Conservation (phyloP, 176 grass and related monocot genomes). For the Cymbopogon citratus region DNA sequence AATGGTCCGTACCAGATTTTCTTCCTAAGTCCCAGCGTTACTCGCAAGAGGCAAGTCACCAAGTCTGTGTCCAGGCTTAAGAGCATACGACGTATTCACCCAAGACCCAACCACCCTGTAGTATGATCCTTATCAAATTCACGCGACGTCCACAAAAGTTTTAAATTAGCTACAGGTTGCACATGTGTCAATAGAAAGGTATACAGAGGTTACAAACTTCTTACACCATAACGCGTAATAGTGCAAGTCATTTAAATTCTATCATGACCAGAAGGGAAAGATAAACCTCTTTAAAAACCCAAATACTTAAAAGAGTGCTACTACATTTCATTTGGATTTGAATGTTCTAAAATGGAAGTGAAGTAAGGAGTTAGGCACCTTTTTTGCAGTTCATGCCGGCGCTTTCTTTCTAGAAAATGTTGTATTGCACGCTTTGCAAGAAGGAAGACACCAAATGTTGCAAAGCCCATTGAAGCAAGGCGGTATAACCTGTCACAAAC, state of each 20-base stretch:
- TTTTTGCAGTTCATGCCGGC: slow-evolving; percentile 61
- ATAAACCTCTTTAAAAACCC: not conserved
- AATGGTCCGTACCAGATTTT: no score
- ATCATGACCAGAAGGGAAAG: not conserved
- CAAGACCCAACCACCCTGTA: not conserved
- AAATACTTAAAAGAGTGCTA: not conserved
- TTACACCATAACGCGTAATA: not conserved
- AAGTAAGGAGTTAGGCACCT: slow-evolving; percentile 41
- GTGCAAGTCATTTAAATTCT: not conserved
- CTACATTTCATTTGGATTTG: not conserved
- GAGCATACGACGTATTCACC: not conserved
- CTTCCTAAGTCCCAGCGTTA: not conserved
- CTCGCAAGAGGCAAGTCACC: not conserved
- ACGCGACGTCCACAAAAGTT: not conserved
- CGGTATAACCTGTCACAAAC: slow-evolving; percentile 59
- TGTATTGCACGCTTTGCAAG: slow-evolving; percentile 84
- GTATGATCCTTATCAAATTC: not conserved
- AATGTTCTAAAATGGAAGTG: not conserved
- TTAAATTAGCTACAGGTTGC: not conserved
- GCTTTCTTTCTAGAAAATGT: slow-evolving; percentile 71
- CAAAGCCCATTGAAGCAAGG: slow-evolving; percentile 87
- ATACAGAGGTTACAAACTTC: not conserved
- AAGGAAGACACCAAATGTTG: slow-evolving; percentile 73
- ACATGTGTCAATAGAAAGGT: not conserved
- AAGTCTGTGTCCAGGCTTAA: not conserved